Evolutionary conservation across 1,284 basidiomycete genomes (phyloP), one percentile per base, ranked within the genome.

Genomic region (Kwoniella shivajii): DNA sequence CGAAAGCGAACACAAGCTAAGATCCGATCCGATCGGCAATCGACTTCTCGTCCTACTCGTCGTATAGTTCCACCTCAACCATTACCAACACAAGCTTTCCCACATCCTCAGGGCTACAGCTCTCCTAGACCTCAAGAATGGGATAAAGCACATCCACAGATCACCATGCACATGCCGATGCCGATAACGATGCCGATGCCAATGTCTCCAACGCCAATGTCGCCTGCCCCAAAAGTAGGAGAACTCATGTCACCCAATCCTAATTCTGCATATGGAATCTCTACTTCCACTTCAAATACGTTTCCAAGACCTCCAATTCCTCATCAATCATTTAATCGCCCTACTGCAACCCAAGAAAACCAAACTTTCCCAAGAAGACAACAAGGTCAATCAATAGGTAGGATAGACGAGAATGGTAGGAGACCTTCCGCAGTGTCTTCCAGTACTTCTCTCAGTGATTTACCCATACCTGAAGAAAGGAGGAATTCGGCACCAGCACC

Each of bases 1-100:
- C 82, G 92, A 3, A 88, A 86, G 61, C 85, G 90, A 14, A 94
- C 92, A 0, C 86, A 87, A 66, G 92, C 92, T 3, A 85, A 86
- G 65, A 80, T 85, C 67, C 81, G 86, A 18, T 86, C 88, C 18
- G 86, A 88, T 41, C 70, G 76, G 18, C 66, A 54, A 62, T 80
- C 57, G 59, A 75, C 65, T 70, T 52, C 55, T 4, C 22, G 61
- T 30, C 64, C 61, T 6, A 33, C 31, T 14, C 50, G 53, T 16
- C 27, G 39, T 18, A 50, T 48, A 4, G 27, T 7, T 14, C 53
- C 48, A 42, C 16, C 26, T 14, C 45, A 41, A 27, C 34, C 41
- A 33, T 34, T 33, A 10, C 27, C 16, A 26, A 16, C 18, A 6
- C 44, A 46, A 24, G 9, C 33, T 30, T 11, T 20, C 3, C n/a